Evolutionary conservation across 2,329 filamentous ascomycete genomes (phyloP), one percentile per base, ranked within the genome.

Genomic region (Peltaster fructicola): DNA sequence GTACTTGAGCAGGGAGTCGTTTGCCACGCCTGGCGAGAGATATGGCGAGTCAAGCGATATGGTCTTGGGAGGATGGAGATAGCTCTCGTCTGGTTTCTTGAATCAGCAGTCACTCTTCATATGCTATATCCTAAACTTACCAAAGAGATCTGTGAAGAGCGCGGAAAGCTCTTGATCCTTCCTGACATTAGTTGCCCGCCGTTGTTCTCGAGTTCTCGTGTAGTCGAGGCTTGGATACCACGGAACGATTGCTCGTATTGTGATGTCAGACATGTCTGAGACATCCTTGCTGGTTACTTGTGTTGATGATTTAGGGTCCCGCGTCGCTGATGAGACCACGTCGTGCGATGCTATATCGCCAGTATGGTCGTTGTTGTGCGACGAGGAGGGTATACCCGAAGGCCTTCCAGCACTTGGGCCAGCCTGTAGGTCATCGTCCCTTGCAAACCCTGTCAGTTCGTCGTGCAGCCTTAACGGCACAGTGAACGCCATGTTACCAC

Each of bases 171-270:
- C 53, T 31, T 61, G 56, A 34, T 61, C 59, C 5, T 64, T 60
- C 30, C 65, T 57, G 14, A 54, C 36, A 36, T 59, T 66, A 27
- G 60, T 63, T 17, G 59, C 58, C 19, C 67, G 60, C 15, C 68
- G 67, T 34, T 68, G 57, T 13, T 59, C 62, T 15, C 69, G 63
- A 3, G 66, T 63, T 24, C 63, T 56, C 8, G 68, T 65, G 44
- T 70, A 72, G 45, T 73, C 68, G 17, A 68, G 58, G 14, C 65
- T 56, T 2, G 68, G 68, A 33, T 73, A 73, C 61, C 66, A 73
- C 23, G 64, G 61, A 18, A 69, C 57, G 26, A 71, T 57, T 22
- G 59, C 63, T 29, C 63, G 52, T 32, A 73, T 61, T 12, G 56
- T 51, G 13, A 69, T 40, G 14, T 40, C 27, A 16, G 38, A 34